Percentiles rank a stretch among this genome's conserved stretches.
Evolutionary conservation across 2,329 filamentous ascomycete genomes (phyloP).

Genomic region (Fusarium scirpi): DNA sequence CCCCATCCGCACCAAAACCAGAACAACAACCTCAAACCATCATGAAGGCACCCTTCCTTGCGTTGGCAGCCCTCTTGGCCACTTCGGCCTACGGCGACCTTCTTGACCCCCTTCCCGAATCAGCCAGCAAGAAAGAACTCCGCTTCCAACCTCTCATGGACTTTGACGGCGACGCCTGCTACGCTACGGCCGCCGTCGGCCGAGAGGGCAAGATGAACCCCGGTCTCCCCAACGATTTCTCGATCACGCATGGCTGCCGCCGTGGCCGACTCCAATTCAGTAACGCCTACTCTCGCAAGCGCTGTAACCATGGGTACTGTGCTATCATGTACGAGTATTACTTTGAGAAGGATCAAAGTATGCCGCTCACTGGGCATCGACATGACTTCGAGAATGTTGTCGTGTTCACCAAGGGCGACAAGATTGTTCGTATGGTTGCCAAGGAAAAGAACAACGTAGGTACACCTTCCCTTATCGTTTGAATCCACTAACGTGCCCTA

Average conservation of each 20-base stretch:
- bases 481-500: not conserved
- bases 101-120: not conserved
- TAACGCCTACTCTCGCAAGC: slow-evolving; percentile 9
- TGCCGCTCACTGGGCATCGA: not conserved
- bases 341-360: fast-evolving
- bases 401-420: not conserved
- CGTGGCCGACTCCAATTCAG: not conserved
- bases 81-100: not conserved
- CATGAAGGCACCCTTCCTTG: not conserved
- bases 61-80: not conserved
- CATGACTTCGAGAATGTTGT: not conserved
- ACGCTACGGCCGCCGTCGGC: not conserved
- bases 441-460: not conserved
- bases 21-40: not conserved
- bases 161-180: not conserved
- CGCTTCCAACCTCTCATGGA: not conserved
- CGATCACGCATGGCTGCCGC: not conserved
- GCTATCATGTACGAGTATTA: not conserved
- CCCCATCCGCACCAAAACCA: not conserved
- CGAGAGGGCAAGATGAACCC: fast-evolving
- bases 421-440: not conserved
- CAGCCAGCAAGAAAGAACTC: not conserved
- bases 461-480: not conserved
- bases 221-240: not conserved
- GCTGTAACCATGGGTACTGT: slow-evolving; percentile 9